These are phyloP conservation scores for Spizellomyces sp. DNA, from an alignment of 192 early-diverging fungal species.

Conservation along the genomic window DNA sequence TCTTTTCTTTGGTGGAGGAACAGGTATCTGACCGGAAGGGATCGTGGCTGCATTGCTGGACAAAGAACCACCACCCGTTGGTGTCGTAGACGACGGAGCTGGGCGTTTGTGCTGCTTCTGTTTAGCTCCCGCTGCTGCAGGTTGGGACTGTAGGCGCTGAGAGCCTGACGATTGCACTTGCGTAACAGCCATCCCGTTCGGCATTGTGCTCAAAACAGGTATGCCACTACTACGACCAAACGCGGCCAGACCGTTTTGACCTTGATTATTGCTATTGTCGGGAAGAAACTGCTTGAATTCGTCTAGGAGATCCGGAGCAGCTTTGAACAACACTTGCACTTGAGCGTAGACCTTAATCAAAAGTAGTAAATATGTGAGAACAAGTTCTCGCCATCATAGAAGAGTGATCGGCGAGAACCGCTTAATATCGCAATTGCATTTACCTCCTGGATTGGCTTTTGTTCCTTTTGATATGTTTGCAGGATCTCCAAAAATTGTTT, in stretches of 20 bases:
- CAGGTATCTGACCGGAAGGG: conserved; percentile 14
- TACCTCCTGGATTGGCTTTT: conserved; percentile 93
- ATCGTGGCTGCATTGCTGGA: not conserved
- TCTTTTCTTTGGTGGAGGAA: conserved; percentile 38
- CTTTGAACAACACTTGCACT: conserved; percentile 86
- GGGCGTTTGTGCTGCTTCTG: conserved; percentile 34
- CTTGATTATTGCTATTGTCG: conserved; percentile 67
- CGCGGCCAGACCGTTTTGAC: conserved; percentile 35
- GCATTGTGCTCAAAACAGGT: conserved; percentile 41
- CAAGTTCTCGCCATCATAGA: not conserved
- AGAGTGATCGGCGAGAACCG: not conserved
- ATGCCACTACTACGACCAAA: conserved; percentile 40
- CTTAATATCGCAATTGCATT: not conserved
- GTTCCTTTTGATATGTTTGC: conserved; percentile 97
- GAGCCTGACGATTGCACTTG: conserved; percentile 12
- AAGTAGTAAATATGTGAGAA: conserved; percentile 9
- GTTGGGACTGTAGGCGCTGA: not conserved
- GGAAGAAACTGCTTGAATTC: conserved; percentile 99
- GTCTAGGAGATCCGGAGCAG: conserved; percentile 85
- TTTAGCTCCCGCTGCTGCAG: conserved; percentile 18
- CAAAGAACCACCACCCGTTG: not conserved
- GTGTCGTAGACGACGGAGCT: conserved; percentile 8
- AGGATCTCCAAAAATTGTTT: conserved; percentile 97
- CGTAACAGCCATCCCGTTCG: conserved; percentile 52
- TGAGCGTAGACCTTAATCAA: conserved; percentile 81